These are phyloP conservation scores for Boletus sp. DNA, from an alignment of 768 basidiomycete species.

Conservation along the genomic window DNA sequence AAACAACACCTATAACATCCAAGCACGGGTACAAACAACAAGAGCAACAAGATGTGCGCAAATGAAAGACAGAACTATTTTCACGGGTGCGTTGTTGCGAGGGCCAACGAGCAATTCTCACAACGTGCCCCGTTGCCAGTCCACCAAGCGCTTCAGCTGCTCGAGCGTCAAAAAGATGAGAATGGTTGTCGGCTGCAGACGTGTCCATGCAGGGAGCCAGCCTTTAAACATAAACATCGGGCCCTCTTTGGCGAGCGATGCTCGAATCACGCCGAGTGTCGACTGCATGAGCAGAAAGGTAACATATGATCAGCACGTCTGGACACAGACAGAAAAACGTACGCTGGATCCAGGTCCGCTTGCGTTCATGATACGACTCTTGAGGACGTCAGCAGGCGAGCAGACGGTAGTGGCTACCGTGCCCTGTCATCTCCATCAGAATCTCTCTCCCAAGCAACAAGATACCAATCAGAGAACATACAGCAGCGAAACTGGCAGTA, in stretches of 20 bases:
- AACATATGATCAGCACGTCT: neutral
- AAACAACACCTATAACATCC: neutral
- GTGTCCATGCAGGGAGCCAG: slow-evolving; percentile 85
- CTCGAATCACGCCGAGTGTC: slow-evolving; percentile 65
- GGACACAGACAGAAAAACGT: slow-evolving; percentile 27
- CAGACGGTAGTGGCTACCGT: slow-evolving; percentile 89
- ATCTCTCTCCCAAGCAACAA: neutral
- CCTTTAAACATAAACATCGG: slow-evolving; percentile 92
- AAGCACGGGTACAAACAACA: neutral
- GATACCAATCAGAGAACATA: slow-evolving; percentile 33
- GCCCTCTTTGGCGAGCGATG: slow-evolving; percentile 71
- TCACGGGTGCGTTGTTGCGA: too few species aligned
- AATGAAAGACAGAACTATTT: too few species aligned
- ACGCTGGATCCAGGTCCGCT: slow-evolving; percentile 78
- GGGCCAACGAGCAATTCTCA: neutral
- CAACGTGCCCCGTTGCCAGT: slow-evolving; percentile 47
- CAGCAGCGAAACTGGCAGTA: slow-evolving; percentile 83
- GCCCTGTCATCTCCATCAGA: slow-evolving; percentile 44
- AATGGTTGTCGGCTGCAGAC: slow-evolving; percentile 85
- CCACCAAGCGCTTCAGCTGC: slow-evolving; percentile 72
- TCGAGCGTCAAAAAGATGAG: slow-evolving; percentile 85
- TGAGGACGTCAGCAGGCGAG: slow-evolving; percentile 85
- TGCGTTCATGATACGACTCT: slow-evolving; percentile 90
- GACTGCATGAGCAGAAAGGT: slow-evolving; percentile 42
- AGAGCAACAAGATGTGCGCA: too few species aligned